Evolutionary conservation across 331 rosid species (phyloP).

Genomic region (Malus hybrid): DNA sequence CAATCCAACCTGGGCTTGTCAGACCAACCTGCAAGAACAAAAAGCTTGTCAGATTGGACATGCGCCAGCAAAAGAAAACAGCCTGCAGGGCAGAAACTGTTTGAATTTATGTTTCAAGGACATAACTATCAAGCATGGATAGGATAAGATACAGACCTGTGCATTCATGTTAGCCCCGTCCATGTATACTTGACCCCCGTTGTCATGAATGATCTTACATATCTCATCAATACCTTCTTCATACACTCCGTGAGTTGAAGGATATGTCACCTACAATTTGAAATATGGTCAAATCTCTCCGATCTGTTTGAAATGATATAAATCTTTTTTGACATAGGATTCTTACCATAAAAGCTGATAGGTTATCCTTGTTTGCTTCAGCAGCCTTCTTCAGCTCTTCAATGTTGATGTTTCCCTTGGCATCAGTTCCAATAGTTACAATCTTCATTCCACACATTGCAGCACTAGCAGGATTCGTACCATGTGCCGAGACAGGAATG

Average conservation of each 20-base stretch:
- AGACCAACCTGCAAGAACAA: conserved; percentile 67
- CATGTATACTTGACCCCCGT: conserved; percentile 99
- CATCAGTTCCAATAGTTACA: conserved; percentile 91
- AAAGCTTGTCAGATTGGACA: conserved; percentile 3
- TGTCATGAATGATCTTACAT: conserved; percentile 92
- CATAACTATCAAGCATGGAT: not conserved
- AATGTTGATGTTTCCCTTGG: conserved; percentile 93
- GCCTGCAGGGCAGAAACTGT: not conserved
- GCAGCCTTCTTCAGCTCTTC: conserved; percentile 92
- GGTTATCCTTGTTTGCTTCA: conserved; percentile 66
- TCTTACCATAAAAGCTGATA: conserved; percentile 86
- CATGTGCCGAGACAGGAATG: conserved; percentile 96
- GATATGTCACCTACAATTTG: conserved; percentile 81
- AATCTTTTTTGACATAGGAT: conserved; percentile 6
- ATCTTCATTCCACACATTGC: conserved; percentile 99
- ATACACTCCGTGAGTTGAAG: conserved; percentile 97
- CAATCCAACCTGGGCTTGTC: conserved; percentile 97
- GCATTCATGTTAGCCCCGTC: conserved; percentile 99
- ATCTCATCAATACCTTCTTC: conserved; percentile 99
- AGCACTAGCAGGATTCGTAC: conserved; percentile 99
- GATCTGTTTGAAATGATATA: not conserved
- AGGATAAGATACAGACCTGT: conserved; percentile 50
- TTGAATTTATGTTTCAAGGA: not conserved
- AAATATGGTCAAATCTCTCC: conserved; percentile 17
- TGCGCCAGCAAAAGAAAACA: not conserved